phyloP scores from a whole-genome alignment of 2,329 filamentous ascomycete genomes.

The Exophiala sp. region DNA sequence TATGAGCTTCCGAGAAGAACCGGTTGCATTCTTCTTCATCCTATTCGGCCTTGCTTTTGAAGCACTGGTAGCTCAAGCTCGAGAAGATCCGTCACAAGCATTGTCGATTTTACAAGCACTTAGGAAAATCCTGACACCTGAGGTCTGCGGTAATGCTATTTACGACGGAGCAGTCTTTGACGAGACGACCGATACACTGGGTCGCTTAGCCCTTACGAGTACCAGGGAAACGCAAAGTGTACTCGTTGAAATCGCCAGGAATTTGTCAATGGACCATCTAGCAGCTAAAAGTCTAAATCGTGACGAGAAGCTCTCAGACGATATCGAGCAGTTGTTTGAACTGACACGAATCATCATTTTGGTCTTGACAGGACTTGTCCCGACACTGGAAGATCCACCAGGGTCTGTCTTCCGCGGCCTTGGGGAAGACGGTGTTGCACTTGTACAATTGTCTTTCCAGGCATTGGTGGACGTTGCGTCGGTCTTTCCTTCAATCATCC shows the following conservation, averaged over 20 bases:
- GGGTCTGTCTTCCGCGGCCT: constrained; percentile 28
- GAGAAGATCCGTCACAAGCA: constrained; percentile 68
- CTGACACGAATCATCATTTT: constrained; percentile 93
- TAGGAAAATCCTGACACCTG: constrained; percentile 90
- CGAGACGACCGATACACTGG: constrained; percentile 93
- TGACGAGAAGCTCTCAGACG: constrained; percentile 81
- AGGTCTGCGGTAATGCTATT: constrained; percentile 92
- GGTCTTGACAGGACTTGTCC: constrained; percentile 81
- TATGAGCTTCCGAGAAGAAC: constrained; percentile 97
- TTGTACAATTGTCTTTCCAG: constrained; percentile 76
- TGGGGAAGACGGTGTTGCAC: constrained; percentile 72
- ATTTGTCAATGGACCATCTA: constrained; percentile 84
- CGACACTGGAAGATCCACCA: constrained; percentile 60
- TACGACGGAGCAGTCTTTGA: constrained; percentile 95
- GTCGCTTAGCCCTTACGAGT: constrained; percentile 88
- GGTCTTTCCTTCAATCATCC: constrained; percentile 94
- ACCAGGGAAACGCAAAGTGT: constrained; percentile 82
- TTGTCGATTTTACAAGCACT: constrained; percentile 85
- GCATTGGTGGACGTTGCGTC: constrained; percentile 91
- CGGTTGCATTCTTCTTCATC: constrained; percentile 98
- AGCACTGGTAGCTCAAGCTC: constrained; percentile 78
- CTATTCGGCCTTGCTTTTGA: constrained; percentile 96
- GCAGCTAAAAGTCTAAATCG: constrained; percentile 69
- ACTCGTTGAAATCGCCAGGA: constrained; percentile 90
- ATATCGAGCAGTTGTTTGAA: constrained; percentile 97